phyloP scores from a whole-genome alignment of 2,329 filamentous ascomycete genomes.

The Xylariaceae sp. region DNA sequence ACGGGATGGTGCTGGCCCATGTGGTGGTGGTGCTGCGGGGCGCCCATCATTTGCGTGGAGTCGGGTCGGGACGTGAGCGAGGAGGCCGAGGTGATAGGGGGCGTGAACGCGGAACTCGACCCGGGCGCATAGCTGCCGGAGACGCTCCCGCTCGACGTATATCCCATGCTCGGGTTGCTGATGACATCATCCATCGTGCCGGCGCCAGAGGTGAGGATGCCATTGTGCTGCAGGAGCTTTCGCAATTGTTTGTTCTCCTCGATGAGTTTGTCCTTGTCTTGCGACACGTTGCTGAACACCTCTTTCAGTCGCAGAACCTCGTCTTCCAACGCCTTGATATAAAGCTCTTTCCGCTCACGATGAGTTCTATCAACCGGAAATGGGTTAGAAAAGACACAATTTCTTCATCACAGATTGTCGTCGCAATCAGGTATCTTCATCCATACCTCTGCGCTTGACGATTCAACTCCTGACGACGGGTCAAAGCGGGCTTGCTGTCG shows the following conservation, averaged over 20 bases:
- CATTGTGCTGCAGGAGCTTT: constrained; percentile 49
- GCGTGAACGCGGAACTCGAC: constrained; percentile 44
- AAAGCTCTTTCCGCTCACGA: constrained; percentile 91
- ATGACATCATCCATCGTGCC: constrained; percentile 39
- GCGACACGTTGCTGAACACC: constrained; percentile 65
- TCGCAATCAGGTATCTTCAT: not conserved
- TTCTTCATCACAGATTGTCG: not conserved
- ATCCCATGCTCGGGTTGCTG: constrained; percentile 44
- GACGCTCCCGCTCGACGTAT: constrained; percentile 51
- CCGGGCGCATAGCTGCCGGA: constrained; percentile 56
- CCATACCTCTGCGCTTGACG: constrained; percentile 86
- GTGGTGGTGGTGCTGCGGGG: constrained; percentile 17
- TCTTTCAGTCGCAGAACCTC: constrained; percentile 87
- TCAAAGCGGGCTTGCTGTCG: constrained; percentile 90
- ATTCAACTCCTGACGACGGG: constrained; percentile 87
- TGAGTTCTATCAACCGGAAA: constrained; percentile 62
- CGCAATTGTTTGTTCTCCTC: constrained; percentile 77
- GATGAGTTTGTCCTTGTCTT: constrained; percentile 68
- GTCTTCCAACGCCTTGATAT: constrained; percentile 89
- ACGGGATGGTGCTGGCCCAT: constrained; percentile 29
- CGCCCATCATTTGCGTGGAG: constrained; percentile 30
- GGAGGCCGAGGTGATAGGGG: constrained; percentile 42
- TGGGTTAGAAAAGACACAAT: constrained; percentile 10
- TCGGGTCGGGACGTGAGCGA: constrained; percentile 39
- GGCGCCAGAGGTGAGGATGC: constrained; percentile 37